phyloP scores from a whole-genome alignment of 108 stramenopile genomes.

The Cyclotella baltica region DNA sequence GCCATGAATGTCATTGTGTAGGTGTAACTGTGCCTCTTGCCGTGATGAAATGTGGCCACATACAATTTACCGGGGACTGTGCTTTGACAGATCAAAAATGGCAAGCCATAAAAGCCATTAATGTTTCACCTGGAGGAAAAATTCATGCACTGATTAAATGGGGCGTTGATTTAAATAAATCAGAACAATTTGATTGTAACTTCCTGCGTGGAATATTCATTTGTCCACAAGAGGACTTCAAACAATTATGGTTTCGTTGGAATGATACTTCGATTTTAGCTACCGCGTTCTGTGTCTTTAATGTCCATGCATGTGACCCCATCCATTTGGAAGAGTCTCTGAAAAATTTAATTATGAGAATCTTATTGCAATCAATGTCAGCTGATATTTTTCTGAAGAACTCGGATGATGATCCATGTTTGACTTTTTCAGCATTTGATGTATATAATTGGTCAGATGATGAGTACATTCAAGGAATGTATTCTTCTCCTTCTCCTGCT shows the following conservation, averaged over 20 bases:
- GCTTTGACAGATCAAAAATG: constrained; percentile 20
- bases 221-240: constrained; percentile 40
- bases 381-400: neutral
- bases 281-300: constrained; percentile 39
- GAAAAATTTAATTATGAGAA: constrained; percentile 1
- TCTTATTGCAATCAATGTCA: neutral
- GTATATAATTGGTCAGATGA: constrained; percentile 54
- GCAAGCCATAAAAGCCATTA: constrained; percentile 32
- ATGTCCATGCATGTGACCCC: neutral
- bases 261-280: constrained; percentile 32
- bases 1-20: constrained; percentile 19
- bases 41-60: constrained; percentile 11
- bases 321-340: neutral
- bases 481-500: constrained; percentile 51
- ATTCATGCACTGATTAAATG: constrained; percentile 36
- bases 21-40: constrained; percentile 43
- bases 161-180: constrained; percentile 29
- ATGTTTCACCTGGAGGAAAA: constrained; percentile 48
- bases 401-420: neutral
- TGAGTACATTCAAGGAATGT: constrained; percentile 32
- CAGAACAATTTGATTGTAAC: constrained; percentile 16
- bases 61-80: constrained; percentile 32
- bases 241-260: constrained; percentile 49
- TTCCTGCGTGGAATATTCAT: constrained; percentile 23
- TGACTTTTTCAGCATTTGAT: constrained; percentile 49